Base-by-base conservation (phyloP, 108 stramenopile species). In the Skeletonema grethae region DNA sequence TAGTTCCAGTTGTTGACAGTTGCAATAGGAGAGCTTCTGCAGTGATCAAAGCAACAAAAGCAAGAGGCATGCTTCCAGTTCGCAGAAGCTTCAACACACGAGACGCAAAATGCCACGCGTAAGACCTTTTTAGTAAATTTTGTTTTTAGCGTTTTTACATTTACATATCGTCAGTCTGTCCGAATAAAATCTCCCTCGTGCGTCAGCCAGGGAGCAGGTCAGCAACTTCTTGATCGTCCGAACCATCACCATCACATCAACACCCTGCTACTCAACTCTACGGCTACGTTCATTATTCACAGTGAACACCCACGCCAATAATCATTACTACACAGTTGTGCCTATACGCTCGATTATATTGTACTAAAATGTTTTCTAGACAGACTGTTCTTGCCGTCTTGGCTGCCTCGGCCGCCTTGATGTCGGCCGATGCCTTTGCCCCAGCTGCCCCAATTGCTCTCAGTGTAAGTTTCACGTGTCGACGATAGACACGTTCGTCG, bases 401-500 rank as follows among this genome's bases (percentile, higher is more conserved):
- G 18, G 69, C 76, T 38, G 41, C 76, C 13, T 72, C 71, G 43
- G 45, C 76, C 22, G 36, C 68, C 58, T 22, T 72, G 57, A 43
- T 73, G 64, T 7, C n/a, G 18, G 70, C 20, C 20, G 41, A 76
- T 10, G 70, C 63, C 16, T 72, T 76, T 65, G 75, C 70, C 16
- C 61, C 69, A 38, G 20, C 70, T 10, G 45, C 55, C 24, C 35
- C 62, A 31, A 53, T 53, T 53, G 18, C 50, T 9, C 50, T 53
- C 50, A 22, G 22, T 53, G 50, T 53, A 53, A 53, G 50, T 53
- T 53, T 53, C 50, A 53, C 50, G 50, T 53, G 50, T 53, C 50
- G 7, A 4, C 50, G 22, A 24, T 22, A 53, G 8, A 22, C 18
- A 7, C 50, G 50, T 20, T 9, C 50, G 18, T 22, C 50, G n/a